Evolutionary conservation across 139 green algal species (phyloP), one percentile per base, ranked within the genome.

Genomic region (Yamagishiella unicocca): DNA sequence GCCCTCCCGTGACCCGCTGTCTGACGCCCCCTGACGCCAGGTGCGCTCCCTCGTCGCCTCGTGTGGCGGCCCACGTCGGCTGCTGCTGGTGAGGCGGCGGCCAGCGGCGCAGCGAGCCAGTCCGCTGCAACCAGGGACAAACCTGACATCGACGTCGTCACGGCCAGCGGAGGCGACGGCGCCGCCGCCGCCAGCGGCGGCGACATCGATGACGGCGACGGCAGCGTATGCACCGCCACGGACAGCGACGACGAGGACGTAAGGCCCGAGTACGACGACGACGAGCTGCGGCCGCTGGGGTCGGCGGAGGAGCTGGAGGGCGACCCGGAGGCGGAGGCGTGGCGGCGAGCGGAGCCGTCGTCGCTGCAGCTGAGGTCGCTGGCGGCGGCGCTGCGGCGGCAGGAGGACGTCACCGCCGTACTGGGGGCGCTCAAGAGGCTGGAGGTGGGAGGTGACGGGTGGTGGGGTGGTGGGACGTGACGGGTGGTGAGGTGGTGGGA

Each of bases 341-440:
- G 84, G 72, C 78, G 62, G 45, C 62, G 68, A 43, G 77, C 80
- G 55, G 88, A 71, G 33, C 68, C 83, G 40, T 75, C 66, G 53
- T 27, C 81, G 22, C 86, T 94, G 50, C 72, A 89, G 84, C 76
- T 95, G 84, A 85, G 87, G 61, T 35, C 82, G 17, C 61, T 95
- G 61, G 90, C 90, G 17, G 89, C 86, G 10, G 92, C 92, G 58
- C 85, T 96, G 54, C 80, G 89, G 29, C 95, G 95, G 70, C 55
- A 77, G 27, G 95, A 97, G 27, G 93, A 97, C 37, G 90, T 89
- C 43, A 67, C 87, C 22, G 93, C 54, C 4, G 91, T 94, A 76
- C 84, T 97, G 29, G 82, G 67, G 40, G 95, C 93, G 19, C 87
- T 97, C 58, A 46, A 19, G 4, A 46, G 67, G 33, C 71, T 93